Evolutionary conservation across 768 basidiomycete species (phyloP).

Genomic region (Stropharia rugosoannulata): DNA sequence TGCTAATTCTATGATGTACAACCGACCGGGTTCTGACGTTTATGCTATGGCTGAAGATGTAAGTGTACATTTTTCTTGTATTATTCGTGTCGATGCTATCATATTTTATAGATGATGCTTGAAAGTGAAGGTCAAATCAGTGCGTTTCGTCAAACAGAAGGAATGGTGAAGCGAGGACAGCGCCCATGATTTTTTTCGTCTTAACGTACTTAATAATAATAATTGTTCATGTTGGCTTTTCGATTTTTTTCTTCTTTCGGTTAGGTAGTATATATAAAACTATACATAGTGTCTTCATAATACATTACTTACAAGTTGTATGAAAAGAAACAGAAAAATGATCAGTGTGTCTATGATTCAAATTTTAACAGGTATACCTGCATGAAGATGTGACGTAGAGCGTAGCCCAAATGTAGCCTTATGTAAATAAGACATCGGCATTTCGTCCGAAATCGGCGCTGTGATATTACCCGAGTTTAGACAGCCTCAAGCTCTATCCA

Average conservation of each 20-base stretch:
- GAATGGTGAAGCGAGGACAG: slow-evolving; percentile 49
- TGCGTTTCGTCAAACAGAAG: slow-evolving; percentile 75
- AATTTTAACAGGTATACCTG: too few species aligned
- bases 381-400: too few species aligned
- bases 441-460: too few species aligned
- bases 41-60: slow-evolving; percentile 91
- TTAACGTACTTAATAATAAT: background rate
- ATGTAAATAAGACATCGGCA: too few species aligned
- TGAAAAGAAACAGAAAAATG: background rate
- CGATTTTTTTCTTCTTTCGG: too few species aligned
- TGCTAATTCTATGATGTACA: slow-evolving; percentile 98
- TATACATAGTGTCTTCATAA: too few species aligned
- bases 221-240: too few species aligned
- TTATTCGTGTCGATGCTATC: background rate
- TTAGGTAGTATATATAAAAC: too few species aligned
- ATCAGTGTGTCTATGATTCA: too few species aligned
- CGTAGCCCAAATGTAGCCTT: too few species aligned
- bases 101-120: slow-evolving; percentile 29
- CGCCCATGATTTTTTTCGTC: slow-evolving; percentile 20
- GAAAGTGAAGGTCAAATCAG: slow-evolving; percentile 32
- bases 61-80: slow-evolving; percentile 25
- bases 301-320: background rate
- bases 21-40: slow-evolving; percentile 83
- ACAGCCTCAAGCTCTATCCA: too few species aligned
- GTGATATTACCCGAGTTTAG: too few species aligned